phyloP scores from a whole-genome alignment of 495 filamentous ascomycete species.

The Penicilliopsis zonata region DNA sequence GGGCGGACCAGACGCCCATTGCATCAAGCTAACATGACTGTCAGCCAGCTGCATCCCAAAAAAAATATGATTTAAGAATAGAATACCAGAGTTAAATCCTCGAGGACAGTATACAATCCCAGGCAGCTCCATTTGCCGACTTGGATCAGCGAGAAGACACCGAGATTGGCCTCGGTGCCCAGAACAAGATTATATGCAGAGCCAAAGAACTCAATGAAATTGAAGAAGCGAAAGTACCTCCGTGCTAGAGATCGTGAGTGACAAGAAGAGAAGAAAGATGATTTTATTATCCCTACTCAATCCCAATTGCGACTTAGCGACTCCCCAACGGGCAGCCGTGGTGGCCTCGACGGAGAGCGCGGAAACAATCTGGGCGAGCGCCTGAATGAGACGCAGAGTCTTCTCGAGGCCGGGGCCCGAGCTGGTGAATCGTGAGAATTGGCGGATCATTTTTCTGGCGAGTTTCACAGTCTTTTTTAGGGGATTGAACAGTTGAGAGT shows the following conservation, averaged over 20 bases:
- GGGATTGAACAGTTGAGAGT: too few species aligned
- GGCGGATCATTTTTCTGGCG: conserved; percentile 4
- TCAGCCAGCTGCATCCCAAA: conserved; percentile 1
- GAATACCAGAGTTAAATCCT: conserved; percentile 29
- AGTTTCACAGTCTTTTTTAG: not conserved
- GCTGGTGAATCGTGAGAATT: conserved; percentile 25
- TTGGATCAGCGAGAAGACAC: conserved; percentile 11
- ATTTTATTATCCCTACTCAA: conserved; percentile 13
- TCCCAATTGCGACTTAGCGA: conserved; percentile 22
- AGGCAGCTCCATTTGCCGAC: conserved; percentile 25
- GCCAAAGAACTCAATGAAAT: conserved; percentile 48
- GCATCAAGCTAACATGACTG: conserved; percentile 27
- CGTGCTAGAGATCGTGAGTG: conserved; percentile 20
- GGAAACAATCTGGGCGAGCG: conserved; percentile 35
- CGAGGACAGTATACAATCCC: conserved; percentile 26
- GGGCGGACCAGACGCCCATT: conserved; percentile 25
- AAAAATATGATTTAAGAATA: conserved; percentile 3
- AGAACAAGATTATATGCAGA: conserved; percentile 24
- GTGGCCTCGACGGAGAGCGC: conserved; percentile 18
- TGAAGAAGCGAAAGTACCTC: conserved; percentile 49
- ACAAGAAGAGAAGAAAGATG: not conserved
- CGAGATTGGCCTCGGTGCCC: conserved; percentile 4
- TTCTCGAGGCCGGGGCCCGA: conserved; percentile 43
- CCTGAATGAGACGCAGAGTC: conserved; percentile 48
- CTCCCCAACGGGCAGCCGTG: conserved; percentile 12